These are phyloP conservation scores for Gynandropsis gynandra DNA, from an alignment of 345 rosid genomes.

Conservation along the genomic window DNA sequence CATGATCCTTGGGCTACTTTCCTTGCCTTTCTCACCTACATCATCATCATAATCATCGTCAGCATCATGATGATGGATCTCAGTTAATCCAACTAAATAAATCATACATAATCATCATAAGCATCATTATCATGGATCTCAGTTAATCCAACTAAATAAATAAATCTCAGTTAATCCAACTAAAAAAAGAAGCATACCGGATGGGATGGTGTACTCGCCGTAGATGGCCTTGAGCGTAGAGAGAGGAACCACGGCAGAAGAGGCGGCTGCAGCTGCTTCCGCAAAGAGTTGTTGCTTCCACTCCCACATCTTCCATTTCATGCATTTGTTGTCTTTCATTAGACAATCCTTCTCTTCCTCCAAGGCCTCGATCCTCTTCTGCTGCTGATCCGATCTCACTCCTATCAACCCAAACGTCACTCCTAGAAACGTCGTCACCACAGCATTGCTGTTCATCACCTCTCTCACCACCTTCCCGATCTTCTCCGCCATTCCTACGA, in stretches of 20 bases:
- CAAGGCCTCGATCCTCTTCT: constrained; percentile 49
- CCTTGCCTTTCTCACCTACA: too few species aligned
- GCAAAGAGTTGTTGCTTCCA: constrained; percentile 86
- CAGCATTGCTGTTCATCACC: constrained; percentile 52
- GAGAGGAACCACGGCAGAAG: constrained; percentile 51
- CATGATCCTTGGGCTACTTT: too few species aligned
- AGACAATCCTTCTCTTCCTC: constrained; percentile 51
- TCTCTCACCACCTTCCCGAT: constrained; percentile 29
- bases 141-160: too few species aligned
- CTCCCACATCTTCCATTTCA: constrained; percentile 66
- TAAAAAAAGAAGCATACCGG: too few species aligned
- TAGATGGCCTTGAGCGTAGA: constrained; percentile 63
- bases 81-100: too few species aligned
- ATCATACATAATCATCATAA: too few species aligned
- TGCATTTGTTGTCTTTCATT: constrained; percentile 42
- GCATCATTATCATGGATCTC: too few species aligned
- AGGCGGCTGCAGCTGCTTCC: constrained; percentile 46
- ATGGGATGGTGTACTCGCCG: constrained; percentile 42
- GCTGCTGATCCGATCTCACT: constrained; percentile 56
- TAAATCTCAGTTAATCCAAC: too few species aligned
- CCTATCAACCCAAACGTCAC: constrained; percentile 45
- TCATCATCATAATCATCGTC: too few species aligned
- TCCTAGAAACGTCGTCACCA: constrained; percentile 47
- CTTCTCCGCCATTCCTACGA: constrained; percentile 29
- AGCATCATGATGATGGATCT: too few species aligned